Evolutionary conservation across 2,329 filamentous ascomycete genomes (phyloP).

Genomic region (Xylaria sp.): DNA sequence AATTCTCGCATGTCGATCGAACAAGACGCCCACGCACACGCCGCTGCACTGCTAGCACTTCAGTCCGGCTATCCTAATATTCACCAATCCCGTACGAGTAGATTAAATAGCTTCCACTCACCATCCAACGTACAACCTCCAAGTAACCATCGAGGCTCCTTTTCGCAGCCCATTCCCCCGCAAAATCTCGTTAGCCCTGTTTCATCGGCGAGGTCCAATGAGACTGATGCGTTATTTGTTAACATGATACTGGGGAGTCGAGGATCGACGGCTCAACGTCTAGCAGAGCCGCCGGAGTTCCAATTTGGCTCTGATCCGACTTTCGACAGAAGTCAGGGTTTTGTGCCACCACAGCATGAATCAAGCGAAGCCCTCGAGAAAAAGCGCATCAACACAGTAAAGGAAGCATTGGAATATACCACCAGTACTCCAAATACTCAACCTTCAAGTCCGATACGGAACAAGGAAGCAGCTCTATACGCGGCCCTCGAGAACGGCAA

Average conservation of each 20-base stretch:
- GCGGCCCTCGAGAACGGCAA: constrained; percentile 42
- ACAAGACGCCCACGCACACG: constrained; percentile 42
- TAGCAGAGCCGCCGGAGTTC: constrained; percentile 56
- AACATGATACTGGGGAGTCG: constrained; percentile 54
- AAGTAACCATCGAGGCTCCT: constrained; percentile 26
- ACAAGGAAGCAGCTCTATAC: constrained; percentile 39
- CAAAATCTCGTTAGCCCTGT: constrained; percentile 36
- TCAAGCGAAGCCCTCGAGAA: constrained; percentile 66
- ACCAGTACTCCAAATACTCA: constrained; percentile 69
- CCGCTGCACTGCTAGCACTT: constrained; percentile 47
- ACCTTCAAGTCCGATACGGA: constrained; percentile 63
- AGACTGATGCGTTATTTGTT: constrained; percentile 49
- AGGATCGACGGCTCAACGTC: constrained; percentile 37
- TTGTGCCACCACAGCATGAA: constrained; percentile 66
- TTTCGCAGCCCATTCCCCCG: constrained; percentile 34
- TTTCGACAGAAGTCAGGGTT: constrained; percentile 68
- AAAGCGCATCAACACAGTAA: constrained; percentile 64
- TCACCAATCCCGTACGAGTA: constrained; percentile 35
- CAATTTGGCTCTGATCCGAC: constrained; percentile 76
- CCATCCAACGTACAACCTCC: constrained; percentile 36
- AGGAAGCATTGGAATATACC: constrained; percentile 63
- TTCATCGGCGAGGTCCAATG: constrained; percentile 42
- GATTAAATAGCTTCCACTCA: constrained; percentile 33
- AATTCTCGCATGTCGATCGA: constrained; percentile 39
- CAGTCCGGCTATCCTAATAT: constrained; percentile 43